These are phyloP conservation scores for Agarophyton chilense DNA, from an alignment of 23 red algal species.

Conservation along the genomic window DNA sequence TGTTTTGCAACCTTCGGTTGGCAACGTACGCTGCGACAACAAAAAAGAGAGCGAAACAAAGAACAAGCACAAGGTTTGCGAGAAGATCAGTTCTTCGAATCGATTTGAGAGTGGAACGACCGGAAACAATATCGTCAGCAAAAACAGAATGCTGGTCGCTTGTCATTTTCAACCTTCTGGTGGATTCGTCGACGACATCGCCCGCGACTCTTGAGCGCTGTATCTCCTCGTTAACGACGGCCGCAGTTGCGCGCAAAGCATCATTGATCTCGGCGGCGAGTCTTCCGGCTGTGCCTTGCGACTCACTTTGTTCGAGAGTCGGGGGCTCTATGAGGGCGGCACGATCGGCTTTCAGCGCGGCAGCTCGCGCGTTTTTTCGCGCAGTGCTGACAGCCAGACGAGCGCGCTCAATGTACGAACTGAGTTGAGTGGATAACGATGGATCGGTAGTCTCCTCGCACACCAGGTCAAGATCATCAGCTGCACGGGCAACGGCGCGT, in stretches of 20 bases:
- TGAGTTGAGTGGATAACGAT: constrained; percentile 1
- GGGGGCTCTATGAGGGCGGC: constrained; percentile 6
- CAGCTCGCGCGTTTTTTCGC: constrained; percentile 14
- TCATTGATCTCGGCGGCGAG: constrained; percentile 63
- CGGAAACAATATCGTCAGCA: constrained; percentile 17
- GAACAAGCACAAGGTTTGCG: constrained; percentile 40
- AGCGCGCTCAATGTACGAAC: constrained; percentile 1
- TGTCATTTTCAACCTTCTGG: constrained; percentile 31
- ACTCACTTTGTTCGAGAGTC: background rate
- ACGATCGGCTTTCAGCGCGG: constrained; percentile 37
- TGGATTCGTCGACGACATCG: constrained; percentile 56
- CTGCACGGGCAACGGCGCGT: constrained; percentile 39
- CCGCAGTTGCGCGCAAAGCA: constrained; percentile 33
- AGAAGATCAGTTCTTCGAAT: constrained; percentile 30
- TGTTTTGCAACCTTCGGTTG: constrained; percentile 8
- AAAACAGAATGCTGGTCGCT: constrained; percentile 43
- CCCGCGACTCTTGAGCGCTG: constrained; percentile 28
- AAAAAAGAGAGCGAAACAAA: constrained; percentile 63
- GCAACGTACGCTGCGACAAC: constrained; percentile 48
- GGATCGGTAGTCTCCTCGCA: constrained; percentile 29
- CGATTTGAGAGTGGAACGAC: constrained; percentile 21
- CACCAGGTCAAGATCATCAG: constrained; percentile 48
- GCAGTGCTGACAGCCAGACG: constrained; percentile 32
- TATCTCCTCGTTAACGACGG: constrained; percentile 47
- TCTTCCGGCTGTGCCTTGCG: constrained; percentile 3